Conservation (phyloP, 768 basidiomycete species). For the Pleurotus ostreatus region DNA sequence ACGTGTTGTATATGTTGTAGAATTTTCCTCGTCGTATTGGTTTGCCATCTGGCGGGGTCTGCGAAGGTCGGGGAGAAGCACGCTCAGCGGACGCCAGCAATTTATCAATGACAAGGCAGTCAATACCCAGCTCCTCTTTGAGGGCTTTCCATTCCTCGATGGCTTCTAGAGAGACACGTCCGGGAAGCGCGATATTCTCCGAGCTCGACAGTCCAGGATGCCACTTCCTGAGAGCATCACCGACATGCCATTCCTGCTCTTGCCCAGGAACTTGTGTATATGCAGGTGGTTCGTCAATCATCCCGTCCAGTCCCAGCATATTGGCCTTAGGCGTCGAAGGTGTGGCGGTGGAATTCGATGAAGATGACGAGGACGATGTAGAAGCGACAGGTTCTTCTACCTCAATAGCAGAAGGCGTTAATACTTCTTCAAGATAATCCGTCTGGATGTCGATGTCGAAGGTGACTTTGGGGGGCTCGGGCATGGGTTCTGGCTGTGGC, state of each 20-base stretch:
- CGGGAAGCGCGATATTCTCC: constrained; percentile 28
- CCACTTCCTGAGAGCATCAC: constrained; percentile 65
- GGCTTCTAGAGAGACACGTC: constrained; percentile 63
- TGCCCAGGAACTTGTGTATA: constrained; percentile 55
- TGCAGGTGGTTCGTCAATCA: constrained; percentile 65
- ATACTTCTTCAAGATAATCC: constrained; percentile 31
- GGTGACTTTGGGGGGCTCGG: constrained; percentile 26
- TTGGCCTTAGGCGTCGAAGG: constrained; percentile 65
- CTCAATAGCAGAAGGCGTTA: constrained; percentile 33
- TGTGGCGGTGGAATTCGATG: constrained; percentile 48
- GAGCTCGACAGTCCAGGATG: constrained; percentile 57
- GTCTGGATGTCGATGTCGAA: constrained; percentile 68
- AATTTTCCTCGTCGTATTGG: constrained; percentile 47
- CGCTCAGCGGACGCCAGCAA: constrained; percentile 44
- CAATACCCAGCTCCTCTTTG: constrained; percentile 76
- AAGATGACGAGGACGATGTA: constrained; percentile 38
- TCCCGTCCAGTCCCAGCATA: constrained; percentile 23
- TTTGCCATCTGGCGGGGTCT: constrained; percentile 3
- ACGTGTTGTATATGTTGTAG: constrained; percentile 86
- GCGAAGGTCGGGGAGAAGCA: constrained; percentile 13
- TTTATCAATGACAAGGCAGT: constrained; percentile 74
- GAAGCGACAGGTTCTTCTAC: constrained; percentile 62
- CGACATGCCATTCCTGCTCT: constrained; percentile 46
- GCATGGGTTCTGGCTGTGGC: constrained; percentile 26
- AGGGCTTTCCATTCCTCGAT: constrained; percentile 76